These are phyloP conservation scores for Sungouiozyma ichnusensis DNA, from an alignment of 805 yeast genomes.

Conservation along the genomic window DNA sequence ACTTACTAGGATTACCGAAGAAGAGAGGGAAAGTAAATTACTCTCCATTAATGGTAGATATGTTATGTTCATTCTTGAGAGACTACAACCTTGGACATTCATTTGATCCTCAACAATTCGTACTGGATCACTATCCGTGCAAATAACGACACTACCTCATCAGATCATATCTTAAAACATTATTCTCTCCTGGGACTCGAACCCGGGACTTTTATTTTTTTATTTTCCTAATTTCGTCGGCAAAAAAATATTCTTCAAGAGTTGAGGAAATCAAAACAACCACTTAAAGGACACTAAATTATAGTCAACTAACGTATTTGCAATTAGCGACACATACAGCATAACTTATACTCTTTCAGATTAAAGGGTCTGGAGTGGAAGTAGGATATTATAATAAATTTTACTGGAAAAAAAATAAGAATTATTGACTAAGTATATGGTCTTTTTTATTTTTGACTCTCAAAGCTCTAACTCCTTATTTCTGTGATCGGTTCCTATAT, in stretches of 20 bases:
- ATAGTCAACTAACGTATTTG: neutral
- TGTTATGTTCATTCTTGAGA: slow-evolving; percentile 6
- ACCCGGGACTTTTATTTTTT: neutral
- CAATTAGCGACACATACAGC: no score
- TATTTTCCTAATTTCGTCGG: no score
- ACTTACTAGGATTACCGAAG: slow-evolving; percentile 34
- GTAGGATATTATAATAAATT: neutral
- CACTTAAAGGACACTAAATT: neutral
- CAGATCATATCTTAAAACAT: neutral
- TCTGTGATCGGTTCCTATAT: no score
- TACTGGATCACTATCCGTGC: neutral
- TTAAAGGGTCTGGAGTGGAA: neutral
- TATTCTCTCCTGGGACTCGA: neutral
- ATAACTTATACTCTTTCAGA: no score
- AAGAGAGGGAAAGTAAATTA: slow-evolving; percentile 45
- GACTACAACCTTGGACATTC: neutral
- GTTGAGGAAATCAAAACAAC: neutral
- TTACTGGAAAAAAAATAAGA: neutral
- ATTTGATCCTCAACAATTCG: neutral
- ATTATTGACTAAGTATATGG: neutral
- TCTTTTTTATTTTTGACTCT: neutral
- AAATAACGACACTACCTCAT: no score
- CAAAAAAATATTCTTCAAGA: neutral
- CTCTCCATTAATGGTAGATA: slow-evolving; percentile 25
- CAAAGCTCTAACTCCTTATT: neutral